These are phyloP conservation scores for Xylariaceae sp. DNA, from an alignment of 2,329 filamentous ascomycete species.

Conservation along the genomic window DNA sequence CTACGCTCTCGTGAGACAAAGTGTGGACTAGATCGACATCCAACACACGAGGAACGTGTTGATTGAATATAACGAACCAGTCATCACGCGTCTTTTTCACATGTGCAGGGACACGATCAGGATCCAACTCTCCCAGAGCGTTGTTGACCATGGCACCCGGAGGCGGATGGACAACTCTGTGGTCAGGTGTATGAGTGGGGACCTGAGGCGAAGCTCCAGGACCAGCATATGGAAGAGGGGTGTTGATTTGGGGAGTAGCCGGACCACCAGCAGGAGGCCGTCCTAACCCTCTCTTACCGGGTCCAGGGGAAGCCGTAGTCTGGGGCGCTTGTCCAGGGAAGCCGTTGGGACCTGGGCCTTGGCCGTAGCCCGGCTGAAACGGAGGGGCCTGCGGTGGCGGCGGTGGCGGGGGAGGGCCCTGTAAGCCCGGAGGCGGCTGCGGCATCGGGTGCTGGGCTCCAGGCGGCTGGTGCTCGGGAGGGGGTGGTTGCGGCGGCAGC, in stretches of 20 bases:
- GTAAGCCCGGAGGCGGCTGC: slow-evolving; percentile 66
- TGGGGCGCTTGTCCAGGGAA: slow-evolving; percentile 80
- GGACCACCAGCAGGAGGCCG: slow-evolving; percentile 63
- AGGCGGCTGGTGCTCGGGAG: slow-evolving; percentile 55
- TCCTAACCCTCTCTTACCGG: slow-evolving; percentile 62
- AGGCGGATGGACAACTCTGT: slow-evolving; percentile 46
- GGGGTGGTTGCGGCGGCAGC: slow-evolving; percentile 63
- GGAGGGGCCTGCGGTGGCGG: slow-evolving; percentile 60
- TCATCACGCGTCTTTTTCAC: slow-evolving; percentile 85
- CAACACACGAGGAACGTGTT: slow-evolving; percentile 76
- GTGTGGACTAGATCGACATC: slow-evolving; percentile 95
- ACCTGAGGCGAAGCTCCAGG: slow-evolving; percentile 80
- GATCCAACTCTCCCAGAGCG: slow-evolving; percentile 77
- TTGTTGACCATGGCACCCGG: slow-evolving; percentile 46
- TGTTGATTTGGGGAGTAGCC: slow-evolving; percentile 88
- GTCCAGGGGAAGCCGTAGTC: slow-evolving; percentile 80
- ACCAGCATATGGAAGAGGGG: slow-evolving; percentile 78
- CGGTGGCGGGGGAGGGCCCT: slow-evolving; percentile 52
- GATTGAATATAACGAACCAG: slow-evolving; percentile 98
- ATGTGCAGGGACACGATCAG: slow-evolving; percentile 75
- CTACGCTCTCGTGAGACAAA: slow-evolving; percentile 87
- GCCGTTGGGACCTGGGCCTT: slow-evolving; percentile 55
- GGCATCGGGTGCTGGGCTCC: slow-evolving; percentile 58
- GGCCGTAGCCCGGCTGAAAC: slow-evolving; percentile 66
- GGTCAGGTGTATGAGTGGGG: slow-evolving; percentile 68